Percentiles rank a stretch among this genome's conserved stretches.
Evolutionary conservation across 257 asterid species (phyloP).

Genomic region (Forsythia viridissima): DNA sequence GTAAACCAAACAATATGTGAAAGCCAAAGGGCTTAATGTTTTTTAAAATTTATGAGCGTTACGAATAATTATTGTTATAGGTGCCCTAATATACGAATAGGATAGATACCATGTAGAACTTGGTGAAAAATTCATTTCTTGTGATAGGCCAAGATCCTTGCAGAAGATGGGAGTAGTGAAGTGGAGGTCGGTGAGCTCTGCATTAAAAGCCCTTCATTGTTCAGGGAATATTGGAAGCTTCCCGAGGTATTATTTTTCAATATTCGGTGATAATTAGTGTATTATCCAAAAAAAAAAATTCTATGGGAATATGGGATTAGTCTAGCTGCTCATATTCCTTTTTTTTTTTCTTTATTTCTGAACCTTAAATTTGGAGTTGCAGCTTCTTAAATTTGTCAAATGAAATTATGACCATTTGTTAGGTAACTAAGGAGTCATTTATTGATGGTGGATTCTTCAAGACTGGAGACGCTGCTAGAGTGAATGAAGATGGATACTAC

Average conservation of each 20-base stretch:
- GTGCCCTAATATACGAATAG: background rate
- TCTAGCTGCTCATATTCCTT: background rate
- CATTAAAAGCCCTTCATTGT: slow-evolving; percentile 89
- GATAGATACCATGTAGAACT: slow-evolving; percentile 12
- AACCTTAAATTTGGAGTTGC: background rate
- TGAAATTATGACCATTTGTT: slow-evolving; percentile 12
- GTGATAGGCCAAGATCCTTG: slow-evolving; percentile 78
- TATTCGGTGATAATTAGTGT: background rate
- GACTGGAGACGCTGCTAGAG: slow-evolving; percentile 93
- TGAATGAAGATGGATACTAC: slow-evolving; percentile 90
- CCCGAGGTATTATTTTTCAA: slow-evolving; percentile 59
- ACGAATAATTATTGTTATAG: background rate
- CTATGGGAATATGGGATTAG: background rate
- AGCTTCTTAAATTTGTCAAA: background rate
- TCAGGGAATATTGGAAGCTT: slow-evolving; percentile 91
- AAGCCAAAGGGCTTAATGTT: no score
- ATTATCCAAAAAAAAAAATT: background rate
- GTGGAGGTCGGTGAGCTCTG: slow-evolving; percentile 81
- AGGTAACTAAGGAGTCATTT: slow-evolving; percentile 89
- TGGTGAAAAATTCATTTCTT: slow-evolving; percentile 18
- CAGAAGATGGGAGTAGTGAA: slow-evolving; percentile 60
- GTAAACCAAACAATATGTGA: background rate
- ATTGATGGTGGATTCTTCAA: slow-evolving; percentile 82
- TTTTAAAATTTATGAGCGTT: background rate
- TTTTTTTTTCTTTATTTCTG: background rate